phyloP scores from a whole-genome alignment of 257 asterid species.

The Solanum chilense region DNA sequence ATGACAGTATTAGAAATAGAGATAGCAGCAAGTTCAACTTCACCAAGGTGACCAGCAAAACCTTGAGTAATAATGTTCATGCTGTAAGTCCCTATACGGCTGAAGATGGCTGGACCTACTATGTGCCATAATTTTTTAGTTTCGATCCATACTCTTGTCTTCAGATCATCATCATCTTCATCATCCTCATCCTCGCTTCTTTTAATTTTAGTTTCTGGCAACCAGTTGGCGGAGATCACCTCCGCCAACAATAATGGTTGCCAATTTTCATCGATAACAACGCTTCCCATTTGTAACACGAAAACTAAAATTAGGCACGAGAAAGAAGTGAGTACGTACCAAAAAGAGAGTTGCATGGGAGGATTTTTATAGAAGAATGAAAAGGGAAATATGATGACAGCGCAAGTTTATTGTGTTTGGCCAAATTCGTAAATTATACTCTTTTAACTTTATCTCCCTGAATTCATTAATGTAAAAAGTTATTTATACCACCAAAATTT shows the following conservation, averaged over 20 bases:
- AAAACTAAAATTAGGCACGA: background rate
- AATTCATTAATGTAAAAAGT: background rate
- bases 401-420: background rate
- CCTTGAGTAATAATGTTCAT: conserved; percentile 31
- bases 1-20: conserved; percentile 41
- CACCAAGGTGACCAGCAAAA: conserved; percentile 44
- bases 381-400: background rate
- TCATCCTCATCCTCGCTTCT: background rate
- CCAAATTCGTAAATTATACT: background rate
- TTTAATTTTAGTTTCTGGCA: background rate
- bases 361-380: background rate
- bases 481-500: background rate
- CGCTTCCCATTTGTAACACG: background rate
- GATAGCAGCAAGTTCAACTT: conserved; percentile 35
- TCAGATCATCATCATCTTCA: background rate
- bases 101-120: conserved; percentile 31
- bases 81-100: conserved; percentile 19
- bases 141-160: conserved; percentile 13
- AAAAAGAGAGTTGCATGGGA: background rate
- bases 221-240: background rate
- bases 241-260: background rate
- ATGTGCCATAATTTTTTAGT: conserved; percentile 29
- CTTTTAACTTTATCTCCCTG: background rate
- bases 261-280: background rate
- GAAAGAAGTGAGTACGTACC: background rate